phyloP scores from a whole-genome alignment of 2,329 filamentous ascomycete species.

The Neopestalotiopsis rosae region DNA sequence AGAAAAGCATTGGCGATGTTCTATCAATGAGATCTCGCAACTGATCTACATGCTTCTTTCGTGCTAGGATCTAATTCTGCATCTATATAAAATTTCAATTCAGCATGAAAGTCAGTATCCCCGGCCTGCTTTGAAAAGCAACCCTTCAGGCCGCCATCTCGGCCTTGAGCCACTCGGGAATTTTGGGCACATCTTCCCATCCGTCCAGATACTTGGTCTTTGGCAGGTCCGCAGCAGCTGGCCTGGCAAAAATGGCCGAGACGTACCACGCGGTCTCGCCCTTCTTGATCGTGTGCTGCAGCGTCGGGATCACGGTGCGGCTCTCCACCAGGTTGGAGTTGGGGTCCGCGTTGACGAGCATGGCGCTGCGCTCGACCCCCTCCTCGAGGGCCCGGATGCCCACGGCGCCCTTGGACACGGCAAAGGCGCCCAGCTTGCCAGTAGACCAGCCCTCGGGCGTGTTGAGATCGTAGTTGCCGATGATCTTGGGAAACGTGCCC shows the following conservation, averaged over 20 bases:
- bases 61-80: no score
- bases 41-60: no score
- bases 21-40: no score
- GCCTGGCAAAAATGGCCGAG: constrained; percentile 74
- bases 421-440: constrained; percentile 60
- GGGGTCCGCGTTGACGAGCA: constrained; percentile 76
- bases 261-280: constrained; percentile 70
- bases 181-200: constrained; percentile 62
- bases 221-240: constrained; percentile 57
- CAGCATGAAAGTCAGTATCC: no score
- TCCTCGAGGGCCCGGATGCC: constrained; percentile 63
- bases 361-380: constrained; percentile 57
- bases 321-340: constrained; percentile 80
- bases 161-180: constrained; percentile 65
- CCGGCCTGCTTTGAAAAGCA: background rate
- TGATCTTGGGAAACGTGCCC: constrained; percentile 59
- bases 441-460: constrained; percentile 58
- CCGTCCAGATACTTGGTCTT: constrained; percentile 60
- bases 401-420: constrained; percentile 60
- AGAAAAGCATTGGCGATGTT: no score
- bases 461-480: constrained; percentile 64
- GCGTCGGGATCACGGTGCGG: constrained; percentile 72
- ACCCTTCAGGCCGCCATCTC: constrained; percentile 46
- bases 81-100: no score
- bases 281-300: constrained; percentile 65